phyloP scores from a whole-genome alignment of 208 protist genomes.

The Tritrichomonas foetus region DNA sequence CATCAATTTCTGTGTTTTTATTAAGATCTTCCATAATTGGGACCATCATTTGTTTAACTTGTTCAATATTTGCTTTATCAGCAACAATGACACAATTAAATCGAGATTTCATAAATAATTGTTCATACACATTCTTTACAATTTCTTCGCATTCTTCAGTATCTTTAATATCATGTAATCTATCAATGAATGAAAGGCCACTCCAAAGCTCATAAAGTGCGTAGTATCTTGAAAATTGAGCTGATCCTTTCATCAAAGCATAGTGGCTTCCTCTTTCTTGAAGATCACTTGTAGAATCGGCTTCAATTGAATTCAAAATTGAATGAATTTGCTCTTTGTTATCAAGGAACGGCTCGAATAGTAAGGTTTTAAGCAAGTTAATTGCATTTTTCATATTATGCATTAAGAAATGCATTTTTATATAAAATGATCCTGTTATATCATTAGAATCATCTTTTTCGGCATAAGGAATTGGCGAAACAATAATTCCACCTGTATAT shows the following conservation, averaged over 20 bases:
- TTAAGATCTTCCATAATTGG: background rate
- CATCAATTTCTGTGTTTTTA: background rate
- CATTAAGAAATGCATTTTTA: background rate
- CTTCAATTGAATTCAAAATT: background rate
- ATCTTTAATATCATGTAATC: background rate
- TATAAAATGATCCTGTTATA: background rate
- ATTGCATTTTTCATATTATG: background rate
- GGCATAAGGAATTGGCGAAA: no score
- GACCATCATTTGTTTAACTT: background rate
- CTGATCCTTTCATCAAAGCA: background rate
- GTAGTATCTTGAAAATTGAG: background rate
- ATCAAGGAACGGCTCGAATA: background rate
- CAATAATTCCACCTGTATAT: background rate
- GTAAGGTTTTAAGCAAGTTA: background rate
- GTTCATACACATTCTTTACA: background rate
- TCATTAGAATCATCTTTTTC: background rate
- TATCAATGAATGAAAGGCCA: background rate
- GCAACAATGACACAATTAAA: background rate
- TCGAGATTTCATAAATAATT: background rate
- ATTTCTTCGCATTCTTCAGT: background rate
- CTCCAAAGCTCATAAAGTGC: background rate
- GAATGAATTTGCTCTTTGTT: slow-evolving; percentile 15
- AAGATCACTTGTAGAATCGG: background rate
- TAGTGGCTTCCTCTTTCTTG: background rate
- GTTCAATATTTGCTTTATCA: background rate